Conservation (phyloP, 2,329 filamentous ascomycete genomes). For the Eurotiales sp. region DNA sequence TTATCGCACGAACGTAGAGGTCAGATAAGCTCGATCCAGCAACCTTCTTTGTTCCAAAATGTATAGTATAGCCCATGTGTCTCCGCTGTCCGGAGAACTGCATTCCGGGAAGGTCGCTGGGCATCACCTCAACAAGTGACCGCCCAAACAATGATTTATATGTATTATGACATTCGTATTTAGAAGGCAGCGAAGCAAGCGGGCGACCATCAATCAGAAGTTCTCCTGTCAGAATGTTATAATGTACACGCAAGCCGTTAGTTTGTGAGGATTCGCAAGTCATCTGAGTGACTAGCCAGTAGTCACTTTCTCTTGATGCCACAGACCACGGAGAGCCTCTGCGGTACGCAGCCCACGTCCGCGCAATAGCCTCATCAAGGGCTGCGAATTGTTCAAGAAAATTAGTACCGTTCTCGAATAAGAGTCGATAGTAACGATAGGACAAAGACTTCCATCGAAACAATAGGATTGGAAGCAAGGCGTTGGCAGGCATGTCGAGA, state of each 20-base stretch:
- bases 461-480: no score
- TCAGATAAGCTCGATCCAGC: no score
- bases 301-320: not conserved
- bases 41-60: no score
- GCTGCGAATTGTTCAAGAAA: no score
- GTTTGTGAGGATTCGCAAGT: no score
- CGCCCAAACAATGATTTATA: conserved; percentile 12
- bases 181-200: conserved; percentile 25
- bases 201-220: conserved; percentile 31
- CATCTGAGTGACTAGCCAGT: not conserved
- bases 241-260: conserved; percentile 22
- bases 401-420: no score
- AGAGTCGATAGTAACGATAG: no score
- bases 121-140: not conserved
- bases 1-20: not conserved
- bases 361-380: conserved; percentile 18
- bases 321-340: conserved; percentile 13
- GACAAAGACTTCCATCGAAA: no score
- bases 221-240: conserved; percentile 30
- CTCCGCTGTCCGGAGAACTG: not conserved
- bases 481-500: not conserved
- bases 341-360: conserved; percentile 19
- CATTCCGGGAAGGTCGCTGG: not conserved
- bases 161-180: conserved; percentile 21
- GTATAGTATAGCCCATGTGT: not conserved